phyloP scores from a whole-genome alignment of 1,139 yeast genomes.

The Blastobotrys indianensis region DNA sequence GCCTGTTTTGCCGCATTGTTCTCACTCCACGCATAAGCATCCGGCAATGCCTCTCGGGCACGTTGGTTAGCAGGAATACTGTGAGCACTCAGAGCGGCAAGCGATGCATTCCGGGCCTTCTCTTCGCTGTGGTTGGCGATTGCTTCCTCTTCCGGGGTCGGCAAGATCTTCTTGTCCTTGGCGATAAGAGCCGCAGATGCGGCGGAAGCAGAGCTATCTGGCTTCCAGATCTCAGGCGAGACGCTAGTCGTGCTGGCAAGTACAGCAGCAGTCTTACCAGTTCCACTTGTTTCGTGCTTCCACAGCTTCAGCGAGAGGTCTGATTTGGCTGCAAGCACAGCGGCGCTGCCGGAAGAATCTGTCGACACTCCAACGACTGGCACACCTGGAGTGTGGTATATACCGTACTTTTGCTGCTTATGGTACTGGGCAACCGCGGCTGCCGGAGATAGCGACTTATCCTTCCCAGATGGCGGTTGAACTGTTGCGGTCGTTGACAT shows the following conservation, averaged over 20 bases:
- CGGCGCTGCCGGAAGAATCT: slow-evolving; percentile 33
- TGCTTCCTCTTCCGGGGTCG: not conserved
- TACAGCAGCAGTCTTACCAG: slow-evolving; percentile 37
- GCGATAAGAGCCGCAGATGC: slow-evolving; percentile 48
- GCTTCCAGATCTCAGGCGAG: slow-evolving; percentile 32
- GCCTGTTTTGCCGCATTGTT: not conserved
- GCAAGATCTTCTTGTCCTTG: slow-evolving; percentile 23
- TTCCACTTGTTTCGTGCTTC: slow-evolving; percentile 30
- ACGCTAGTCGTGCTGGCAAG: slow-evolving; percentile 27
- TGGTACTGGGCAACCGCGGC: slow-evolving; percentile 43
- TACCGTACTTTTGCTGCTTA: slow-evolving; percentile 71
- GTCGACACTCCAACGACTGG: slow-evolving; percentile 61
- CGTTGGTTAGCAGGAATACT: slow-evolving; percentile 32
- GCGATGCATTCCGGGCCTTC: slow-evolving; percentile 22
- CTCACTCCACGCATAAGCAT: slow-evolving; percentile 33
- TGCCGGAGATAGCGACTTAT: slow-evolving; percentile 19
- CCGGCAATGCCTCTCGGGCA: slow-evolving; percentile 33
- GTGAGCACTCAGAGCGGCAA: slow-evolving; percentile 29
- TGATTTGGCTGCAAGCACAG: slow-evolving; percentile 33
- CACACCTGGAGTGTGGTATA: slow-evolving; percentile 63
- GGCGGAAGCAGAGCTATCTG: slow-evolving; percentile 34
- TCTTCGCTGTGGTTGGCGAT: slow-evolving; percentile 10
- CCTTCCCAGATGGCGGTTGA: too few species aligned
- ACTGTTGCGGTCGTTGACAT: too few species aligned
- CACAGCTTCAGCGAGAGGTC: slow-evolving; percentile 34